Conservation (phyloP, 306 rosid species). For the Acacia melanoxylon region DNA sequence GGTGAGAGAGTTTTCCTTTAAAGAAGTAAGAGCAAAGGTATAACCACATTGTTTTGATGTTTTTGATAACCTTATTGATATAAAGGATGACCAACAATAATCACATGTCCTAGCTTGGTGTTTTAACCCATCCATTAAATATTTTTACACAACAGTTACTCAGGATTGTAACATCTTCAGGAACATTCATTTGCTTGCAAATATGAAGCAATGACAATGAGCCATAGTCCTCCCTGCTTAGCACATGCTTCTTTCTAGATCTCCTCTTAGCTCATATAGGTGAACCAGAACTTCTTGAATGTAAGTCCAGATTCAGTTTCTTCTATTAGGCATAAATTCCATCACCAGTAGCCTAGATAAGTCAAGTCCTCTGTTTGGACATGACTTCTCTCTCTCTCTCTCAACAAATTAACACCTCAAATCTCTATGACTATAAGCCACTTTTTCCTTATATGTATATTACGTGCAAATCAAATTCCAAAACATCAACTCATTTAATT, state of each 20-base stretch:
- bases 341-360: background rate
- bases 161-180: background rate
- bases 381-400: background rate
- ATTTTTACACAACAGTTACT: background rate
- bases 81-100: background rate
- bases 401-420: background rate
- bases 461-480: background rate
- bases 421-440: background rate
- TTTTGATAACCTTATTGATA: background rate
- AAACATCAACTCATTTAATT: background rate
- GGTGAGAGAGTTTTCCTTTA: background rate
- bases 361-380: background rate
- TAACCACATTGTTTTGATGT: background rate
- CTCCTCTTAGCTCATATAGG: background rate
- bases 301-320: background rate
- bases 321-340: background rate
- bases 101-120: background rate
- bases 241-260: background rate
- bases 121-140: background rate
- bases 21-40: background rate
- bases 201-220: background rate
- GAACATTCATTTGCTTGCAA: background rate
- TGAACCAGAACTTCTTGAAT: background rate
- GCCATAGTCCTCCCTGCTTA: background rate
- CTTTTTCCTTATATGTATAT: background rate